Evolutionary conservation across 306 rosid genomes (phyloP).

Genomic region (Casuarina equisetifolia): DNA sequence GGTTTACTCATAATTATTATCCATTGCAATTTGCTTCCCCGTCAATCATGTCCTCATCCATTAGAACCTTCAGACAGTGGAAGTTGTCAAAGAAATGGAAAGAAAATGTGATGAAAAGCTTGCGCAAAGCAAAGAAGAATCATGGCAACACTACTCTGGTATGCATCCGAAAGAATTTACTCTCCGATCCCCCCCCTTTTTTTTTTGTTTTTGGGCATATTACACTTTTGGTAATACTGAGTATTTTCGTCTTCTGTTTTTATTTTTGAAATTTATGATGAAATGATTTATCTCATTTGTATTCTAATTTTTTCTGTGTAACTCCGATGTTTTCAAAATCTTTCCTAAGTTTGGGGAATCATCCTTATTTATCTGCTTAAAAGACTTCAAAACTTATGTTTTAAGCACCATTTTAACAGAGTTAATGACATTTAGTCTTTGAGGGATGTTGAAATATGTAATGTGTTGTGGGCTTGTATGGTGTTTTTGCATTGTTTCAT

Average conservation of each 20-base stretch:
- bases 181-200: not conserved
- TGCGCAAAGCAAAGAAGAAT: conserved; percentile 69
- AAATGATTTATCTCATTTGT: conserved; percentile 8
- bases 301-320: not conserved
- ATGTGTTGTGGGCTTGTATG: too few species aligned
- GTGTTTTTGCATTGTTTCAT: too few species aligned
- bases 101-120: conserved; percentile 53
- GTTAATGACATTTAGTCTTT: not conserved
- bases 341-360: not conserved
- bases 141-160: conserved; percentile 64
- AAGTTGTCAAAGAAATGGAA: conserved; percentile 60
- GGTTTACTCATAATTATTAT: conserved; percentile 51
- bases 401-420: not conserved
- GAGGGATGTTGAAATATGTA: too few species aligned
- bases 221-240: conserved; percentile 15
- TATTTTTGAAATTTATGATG: not conserved
- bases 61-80: conserved; percentile 61
- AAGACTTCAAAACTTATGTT: not conserved
- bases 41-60: conserved; percentile 34
- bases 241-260: conserved; percentile 13
- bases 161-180: conserved; percentile 29
- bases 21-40: conserved; percentile 23
- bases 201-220: conserved; percentile 7
- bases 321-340: not conserved
- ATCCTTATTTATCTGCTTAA: not conserved